These are phyloP conservation scores for Neopestalotiopsis rosae DNA, from an alignment of 2,329 filamentous ascomycete genomes.

Conservation along the genomic window DNA sequence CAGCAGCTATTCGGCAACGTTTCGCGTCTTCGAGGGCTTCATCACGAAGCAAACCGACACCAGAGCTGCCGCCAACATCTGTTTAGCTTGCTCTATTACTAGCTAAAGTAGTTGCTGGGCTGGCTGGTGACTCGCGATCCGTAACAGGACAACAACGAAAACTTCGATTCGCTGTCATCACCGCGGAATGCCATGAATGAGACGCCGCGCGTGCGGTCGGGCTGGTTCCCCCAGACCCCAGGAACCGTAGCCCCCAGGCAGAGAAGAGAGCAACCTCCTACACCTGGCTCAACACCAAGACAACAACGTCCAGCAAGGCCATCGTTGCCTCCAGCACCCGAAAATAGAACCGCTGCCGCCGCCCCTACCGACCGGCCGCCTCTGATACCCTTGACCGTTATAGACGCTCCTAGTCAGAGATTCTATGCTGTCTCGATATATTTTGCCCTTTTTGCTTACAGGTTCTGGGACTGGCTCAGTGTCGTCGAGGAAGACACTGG, in stretches of 20 bases:
- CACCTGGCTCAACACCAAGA: constrained; percentile 25
- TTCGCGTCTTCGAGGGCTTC: neutral
- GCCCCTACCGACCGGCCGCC: constrained; percentile 52
- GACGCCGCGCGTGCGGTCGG: constrained; percentile 83
- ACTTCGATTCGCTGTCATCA: constrained; percentile 20
- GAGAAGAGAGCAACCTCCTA: constrained; percentile 34
- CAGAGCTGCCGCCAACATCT: neutral
- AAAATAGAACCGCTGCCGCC: constrained; percentile 36
- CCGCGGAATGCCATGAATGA: constrained; percentile 76
- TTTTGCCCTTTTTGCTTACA: constrained; percentile 76
- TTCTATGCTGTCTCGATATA: constrained; percentile 87
- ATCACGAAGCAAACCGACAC: neutral
- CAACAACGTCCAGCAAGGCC: constrained; percentile 23
- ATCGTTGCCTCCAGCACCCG: constrained; percentile 53
- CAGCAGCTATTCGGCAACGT: neutral
- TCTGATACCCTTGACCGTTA: constrained; percentile 77
- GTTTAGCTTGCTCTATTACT: neutral
- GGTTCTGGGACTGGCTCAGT: constrained; percentile 83
- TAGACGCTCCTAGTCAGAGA: constrained; percentile 91
- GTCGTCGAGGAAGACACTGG: constrained; percentile 81
- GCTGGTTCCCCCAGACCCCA: constrained; percentile 80
- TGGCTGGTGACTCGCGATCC: neutral
- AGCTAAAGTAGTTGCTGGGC: neutral
- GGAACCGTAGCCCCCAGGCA: constrained; percentile 49
- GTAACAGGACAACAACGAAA: neutral